Base-by-base conservation (phyloP, 2,329 filamentous ascomycete genomes). In the Knufia fluminis region DNA sequence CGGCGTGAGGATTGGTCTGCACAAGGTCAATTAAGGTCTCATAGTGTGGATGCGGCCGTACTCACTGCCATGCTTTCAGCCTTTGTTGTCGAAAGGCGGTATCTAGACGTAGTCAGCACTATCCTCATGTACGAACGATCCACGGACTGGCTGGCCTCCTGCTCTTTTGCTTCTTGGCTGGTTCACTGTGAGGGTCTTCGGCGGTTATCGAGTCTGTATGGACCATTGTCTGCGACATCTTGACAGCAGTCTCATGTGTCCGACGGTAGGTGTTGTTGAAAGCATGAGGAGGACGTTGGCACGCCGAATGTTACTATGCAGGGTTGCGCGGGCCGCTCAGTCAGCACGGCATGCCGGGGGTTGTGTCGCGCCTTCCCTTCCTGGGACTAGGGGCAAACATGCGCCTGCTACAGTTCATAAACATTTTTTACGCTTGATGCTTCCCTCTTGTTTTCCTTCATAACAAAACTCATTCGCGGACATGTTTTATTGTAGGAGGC, bases 51-150 rank as follows among this genome's bases (percentile, higher is more conserved):
- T 35, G 49, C 23, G 19, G 12, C 22, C 48, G 41, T 36, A 79
- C 88, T 70, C 75, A 94, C 85, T 98, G 92, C 92, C 92, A 98
- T 73, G 92, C 92, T 72, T 97, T 96, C 68, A 98, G 72, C 65
- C 92, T 83, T 70, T 98, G 92, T 67, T 98, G 92, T 61, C 92
- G 80, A 66, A 97, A 98, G 9, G 92, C 92, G 52, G 91, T 97
- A 72, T 97, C 88, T 94, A 63, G 49, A 53, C 56, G 31, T 38
- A 49, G 24, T 53, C 38, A 56, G 52, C 48, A 49, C 26, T 31
- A 31, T 49, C 24, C 41, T 51, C 49, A 41, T 9, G 20, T 41
- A 8, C 19, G 16, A 22, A 26, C 42, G 24, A 51, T 45, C 43
- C 42, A 64, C 77, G 67, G 68, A 94, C 89, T 96, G 60, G 89